A percentile compares a stretch with the other conserved stretches of the same genome.
phyloP scores from a whole-genome alignment of 2,329 filamentous ascomycete species.

The Domatiomyces catenatus region DNA sequence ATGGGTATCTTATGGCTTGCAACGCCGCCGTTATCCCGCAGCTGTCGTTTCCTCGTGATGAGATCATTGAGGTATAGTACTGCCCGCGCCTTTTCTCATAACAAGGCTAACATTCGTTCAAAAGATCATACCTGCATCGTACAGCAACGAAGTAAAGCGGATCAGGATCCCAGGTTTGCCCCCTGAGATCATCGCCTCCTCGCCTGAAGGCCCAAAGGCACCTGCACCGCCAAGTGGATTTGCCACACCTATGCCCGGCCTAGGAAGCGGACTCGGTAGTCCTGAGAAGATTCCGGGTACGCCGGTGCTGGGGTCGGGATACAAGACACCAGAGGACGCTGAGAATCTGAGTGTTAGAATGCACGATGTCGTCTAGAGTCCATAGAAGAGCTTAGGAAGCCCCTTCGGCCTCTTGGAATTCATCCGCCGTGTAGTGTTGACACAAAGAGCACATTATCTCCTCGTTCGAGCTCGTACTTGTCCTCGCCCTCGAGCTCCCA shows the following conservation, averaged over 20 bases:
- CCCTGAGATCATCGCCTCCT: conserved; percentile 53
- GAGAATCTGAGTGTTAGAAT: conserved; percentile 15
- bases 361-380: conserved; percentile 14
- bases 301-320: conserved; percentile 28
- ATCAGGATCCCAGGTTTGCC: conserved; percentile 65
- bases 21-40: conserved; percentile 87
- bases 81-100: not conserved
- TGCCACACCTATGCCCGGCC: conserved; percentile 28
- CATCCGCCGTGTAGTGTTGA: conserved; percentile 90
- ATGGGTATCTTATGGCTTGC: conserved; percentile 97
- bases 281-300: conserved; percentile 23
- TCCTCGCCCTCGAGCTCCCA: conserved; percentile 97
- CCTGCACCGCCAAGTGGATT: conserved; percentile 49
- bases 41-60: conserved; percentile 83
- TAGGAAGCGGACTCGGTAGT: conserved; percentile 24
- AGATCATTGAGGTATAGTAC: conserved; percentile 69
- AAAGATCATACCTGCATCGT: conserved; percentile 83
- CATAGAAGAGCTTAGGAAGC: not conserved
- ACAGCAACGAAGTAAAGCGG: conserved; percentile 87
- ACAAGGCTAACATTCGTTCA: not conserved
- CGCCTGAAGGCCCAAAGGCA: conserved; percentile 67
- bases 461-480: conserved; percentile 63
- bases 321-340: conserved; percentile 15
- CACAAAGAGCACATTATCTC: conserved; percentile 87
- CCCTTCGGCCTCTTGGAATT: conserved; percentile 5